These are phyloP conservation scores for Fusarium nanum DNA, from an alignment of 2,329 filamentous ascomycete genomes.

Conservation along the genomic window DNA sequence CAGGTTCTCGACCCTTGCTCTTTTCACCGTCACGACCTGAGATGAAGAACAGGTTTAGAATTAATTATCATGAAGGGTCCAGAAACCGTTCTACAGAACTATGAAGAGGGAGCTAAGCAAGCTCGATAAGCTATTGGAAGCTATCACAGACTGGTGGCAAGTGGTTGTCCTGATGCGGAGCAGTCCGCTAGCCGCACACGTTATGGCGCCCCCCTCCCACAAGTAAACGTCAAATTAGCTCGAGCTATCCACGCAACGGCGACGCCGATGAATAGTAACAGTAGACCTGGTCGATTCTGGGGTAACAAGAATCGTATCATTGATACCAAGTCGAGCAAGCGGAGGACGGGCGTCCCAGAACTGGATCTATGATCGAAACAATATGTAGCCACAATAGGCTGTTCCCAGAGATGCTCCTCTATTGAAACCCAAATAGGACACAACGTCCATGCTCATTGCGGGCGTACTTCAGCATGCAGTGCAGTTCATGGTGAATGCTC, in stretches of 20 bases:
- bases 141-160: background rate
- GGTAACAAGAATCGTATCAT: slow-evolving; percentile 7
- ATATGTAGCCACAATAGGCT: slow-evolving; percentile 29
- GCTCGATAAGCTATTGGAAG: background rate
- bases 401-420: slow-evolving; percentile 5
- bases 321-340: slow-evolving; percentile 5
- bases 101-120: background rate
- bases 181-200: slow-evolving; percentile 10
- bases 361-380: slow-evolving; percentile 19
- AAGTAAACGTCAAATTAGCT: slow-evolving; percentile 11
- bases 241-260: slow-evolving; percentile 19
- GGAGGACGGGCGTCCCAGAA: background rate
- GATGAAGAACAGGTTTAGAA: background rate
- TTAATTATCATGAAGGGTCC: background rate
- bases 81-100: background rate
- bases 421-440: slow-evolving; percentile 26
- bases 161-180: slow-evolving; percentile 4
- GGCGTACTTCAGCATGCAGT: slow-evolving; percentile 11
- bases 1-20: background rate
- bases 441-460: slow-evolving; percentile 9
- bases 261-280: slow-evolving; percentile 11
- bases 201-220: background rate
- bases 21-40: background rate
- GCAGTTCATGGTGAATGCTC: slow-evolving; percentile 5
- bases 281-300: slow-evolving; percentile 5